phyloP scores from a whole-genome alignment of 2,329 filamentous ascomycete species.

The Apiospora arundinis region DNA sequence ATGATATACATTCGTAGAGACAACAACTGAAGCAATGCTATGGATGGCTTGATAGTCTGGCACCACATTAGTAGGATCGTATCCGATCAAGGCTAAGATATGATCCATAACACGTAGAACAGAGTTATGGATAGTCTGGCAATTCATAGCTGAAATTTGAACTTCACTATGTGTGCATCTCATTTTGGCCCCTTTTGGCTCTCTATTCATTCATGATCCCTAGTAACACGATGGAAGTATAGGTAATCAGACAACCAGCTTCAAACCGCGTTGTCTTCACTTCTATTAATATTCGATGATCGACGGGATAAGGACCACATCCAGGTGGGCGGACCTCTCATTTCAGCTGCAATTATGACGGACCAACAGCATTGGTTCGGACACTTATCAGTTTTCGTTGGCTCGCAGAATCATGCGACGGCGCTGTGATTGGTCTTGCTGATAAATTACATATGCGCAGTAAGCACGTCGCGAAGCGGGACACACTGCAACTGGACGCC shows the following conservation, averaged over 20 bases:
- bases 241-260: background rate
- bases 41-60: too few species aligned
- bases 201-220: background rate
- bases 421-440: background rate
- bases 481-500: constrained; percentile 1
- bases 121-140: too few species aligned
- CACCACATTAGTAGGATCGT: background rate
- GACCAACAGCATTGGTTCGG: background rate
- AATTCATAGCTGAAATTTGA: too few species aligned
- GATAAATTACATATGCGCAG: constrained; percentile 11
- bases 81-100: background rate
- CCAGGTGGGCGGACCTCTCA: background rate
- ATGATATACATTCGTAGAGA: too few species aligned
- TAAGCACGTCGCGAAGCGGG: constrained; percentile 9
- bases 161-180: too few species aligned
- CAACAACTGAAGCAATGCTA: too few species aligned
- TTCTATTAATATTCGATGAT: constrained; percentile 1
- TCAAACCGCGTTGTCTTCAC: background rate
- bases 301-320: background rate
- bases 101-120: background rate
- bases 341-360: background rate
- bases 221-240: background rate
- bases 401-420: constrained; percentile 10
- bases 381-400: background rate
- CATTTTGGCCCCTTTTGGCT: background rate